Percentiles rank a stretch among this genome's conserved stretches.
phyloP scores from a whole-genome alignment of 306 rosid species.

The Casuarina cunninghamiana region DNA sequence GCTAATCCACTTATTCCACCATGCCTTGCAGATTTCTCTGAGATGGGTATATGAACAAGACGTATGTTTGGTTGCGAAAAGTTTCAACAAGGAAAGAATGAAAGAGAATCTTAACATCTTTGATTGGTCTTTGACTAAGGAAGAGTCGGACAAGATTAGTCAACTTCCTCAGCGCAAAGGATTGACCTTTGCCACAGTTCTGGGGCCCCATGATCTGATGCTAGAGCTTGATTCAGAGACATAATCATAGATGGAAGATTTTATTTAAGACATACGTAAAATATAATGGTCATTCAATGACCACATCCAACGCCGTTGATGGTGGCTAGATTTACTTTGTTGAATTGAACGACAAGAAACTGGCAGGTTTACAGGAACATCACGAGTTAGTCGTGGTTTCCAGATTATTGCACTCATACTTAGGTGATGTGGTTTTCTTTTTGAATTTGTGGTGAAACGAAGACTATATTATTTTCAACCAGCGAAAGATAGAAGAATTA shows the following conservation, averaged over 20 bases:
- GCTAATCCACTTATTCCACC: background rate
- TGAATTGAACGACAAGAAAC: too few species aligned
- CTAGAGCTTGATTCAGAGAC: slow-evolving; percentile 38
- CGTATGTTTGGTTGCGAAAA: slow-evolving; percentile 30
- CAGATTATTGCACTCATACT: too few species aligned
- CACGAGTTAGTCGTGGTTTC: too few species aligned
- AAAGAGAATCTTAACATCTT: slow-evolving; percentile 45
- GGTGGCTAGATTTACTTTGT: too few species aligned
- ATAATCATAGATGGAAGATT: slow-evolving; percentile 13
- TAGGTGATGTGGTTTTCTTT: too few species aligned
- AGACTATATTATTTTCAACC: too few species aligned
- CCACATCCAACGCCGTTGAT: too few species aligned
- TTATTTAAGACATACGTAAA: too few species aligned
- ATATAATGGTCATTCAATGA: too few species aligned
- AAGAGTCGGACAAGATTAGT: slow-evolving; percentile 34
- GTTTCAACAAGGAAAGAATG: slow-evolving; percentile 35
- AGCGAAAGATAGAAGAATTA: too few species aligned
- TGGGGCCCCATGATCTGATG: slow-evolving; percentile 41
- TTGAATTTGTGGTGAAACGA: too few species aligned
- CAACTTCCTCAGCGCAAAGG: slow-evolving; percentile 41
- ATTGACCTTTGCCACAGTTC: slow-evolving; percentile 33
- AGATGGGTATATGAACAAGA: slow-evolving; percentile 55
- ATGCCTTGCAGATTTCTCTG: slow-evolving; percentile 33
- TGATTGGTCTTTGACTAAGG: slow-evolving; percentile 37
- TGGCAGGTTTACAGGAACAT: too few species aligned